Base-by-base conservation (phyloP, 2,329 filamentous ascomycete genomes). In the Aspergillus bombycis region DNA sequence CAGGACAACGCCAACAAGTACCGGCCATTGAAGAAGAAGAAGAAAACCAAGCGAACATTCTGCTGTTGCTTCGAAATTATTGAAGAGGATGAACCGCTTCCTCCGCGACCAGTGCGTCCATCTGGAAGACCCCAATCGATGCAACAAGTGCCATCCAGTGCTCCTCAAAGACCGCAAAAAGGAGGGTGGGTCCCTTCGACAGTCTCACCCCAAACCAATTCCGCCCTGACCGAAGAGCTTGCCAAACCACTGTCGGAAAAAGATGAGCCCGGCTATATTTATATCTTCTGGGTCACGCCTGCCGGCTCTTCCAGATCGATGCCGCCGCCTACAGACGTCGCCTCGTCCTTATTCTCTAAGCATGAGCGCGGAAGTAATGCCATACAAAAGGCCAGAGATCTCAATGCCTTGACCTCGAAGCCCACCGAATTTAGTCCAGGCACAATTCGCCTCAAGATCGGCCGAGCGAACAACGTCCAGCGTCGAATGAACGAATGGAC, bases 281-380 rank as follows among this genome's bases (percentile, higher is more conserved):
- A 99, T 84, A 96, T 99, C 78, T 99, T 98, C 84, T 97, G 94
- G 93, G 85, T 97, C 26, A 97, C 93, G 0, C 89, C 93, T 36
- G 83, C 86, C 41, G 85, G 84, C 2, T 79, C 86, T 9, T 75
- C 83, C 0, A 56, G 63, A 30, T 77, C 85, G 5, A 32, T 34
- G 0, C 80, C 84, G 1, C 83, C 87, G 0, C 83, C 89, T 0
- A 81, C 82, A 41, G 89, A 88, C 66, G 82, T 87, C 50, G 85
- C 87, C 23, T 83, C 86, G 10, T 84, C 86, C 12, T 81, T 91
- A 56, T 83, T 89, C 48, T 85, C 88, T 0, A 80, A 84, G 2
- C 4, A 66, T 21, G 58, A 70, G 32, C 74, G 74, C 26, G 70
- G 75, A 36, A 78, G 73, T 61, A 78, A 80, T 55, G 75, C 78